Evolutionary conservation across 2,329 filamentous ascomycete species (phyloP), one percentile per base, ranked within the genome.

Genomic region (Apiospora hydei): DNA sequence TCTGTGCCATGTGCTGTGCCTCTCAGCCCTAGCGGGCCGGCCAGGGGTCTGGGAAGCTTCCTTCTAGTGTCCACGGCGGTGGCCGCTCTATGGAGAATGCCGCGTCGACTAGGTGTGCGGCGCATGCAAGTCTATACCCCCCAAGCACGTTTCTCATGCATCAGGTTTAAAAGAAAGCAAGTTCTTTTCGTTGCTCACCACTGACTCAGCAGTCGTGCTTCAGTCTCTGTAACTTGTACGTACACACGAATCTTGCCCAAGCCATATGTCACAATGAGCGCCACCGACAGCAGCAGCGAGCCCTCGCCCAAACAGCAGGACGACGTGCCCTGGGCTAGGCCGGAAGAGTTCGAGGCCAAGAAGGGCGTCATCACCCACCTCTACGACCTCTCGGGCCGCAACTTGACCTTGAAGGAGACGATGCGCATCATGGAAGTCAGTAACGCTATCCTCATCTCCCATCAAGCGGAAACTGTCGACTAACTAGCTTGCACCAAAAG

Each of bases 341-440:
- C 57, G 4, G 57, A 64, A 14, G 57, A 64, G 18, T 64, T 64
- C 34, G 57, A 64, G 34, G 57, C 57, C 34, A 64, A 64, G 18
- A 64, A 41, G 57, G 57, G 30, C 57, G 41, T 64, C 57, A 64
- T 64, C 18, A 64, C 57, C 21, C 57, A 64, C 13, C 57, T 64
- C 2, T 64, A 64, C 57, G 57, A 64, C 18, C 57, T 64, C 57
- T 64, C 57, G 34, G 57, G 57, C 1, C 57, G 30, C 57, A 64
- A 64, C 57, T 64, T 64, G 57, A 64, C 57, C 8, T 34, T 64
- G 57, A 64, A 41, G 21, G 57, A 41, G 34, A 64, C 57, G 1
- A 64, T 64, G 57, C 57, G 57, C 57, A 64, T 64, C 57, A 64
- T 64, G 57, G 57, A 64, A 24, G 57, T 64, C 5, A 61, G 53